phyloP scores from a whole-genome alignment of 805 yeast genomes.

The Wickerhamomyces xylosicus region DNA sequence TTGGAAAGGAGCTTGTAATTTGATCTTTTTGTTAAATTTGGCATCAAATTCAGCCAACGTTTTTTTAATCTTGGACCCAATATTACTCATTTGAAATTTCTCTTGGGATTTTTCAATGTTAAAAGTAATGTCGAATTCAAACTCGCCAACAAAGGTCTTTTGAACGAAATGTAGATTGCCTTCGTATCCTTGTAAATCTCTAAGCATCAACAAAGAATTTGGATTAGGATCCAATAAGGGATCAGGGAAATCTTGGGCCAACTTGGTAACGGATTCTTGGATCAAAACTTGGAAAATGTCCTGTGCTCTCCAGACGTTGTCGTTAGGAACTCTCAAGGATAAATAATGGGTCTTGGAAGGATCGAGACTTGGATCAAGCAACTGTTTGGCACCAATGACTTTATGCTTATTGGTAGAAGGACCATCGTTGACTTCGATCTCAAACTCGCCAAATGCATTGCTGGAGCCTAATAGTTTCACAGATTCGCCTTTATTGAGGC shows the following conservation, averaged over 20 bases:
- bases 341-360: slow-evolving; percentile 54
- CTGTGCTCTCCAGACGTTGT: slow-evolving; percentile 64
- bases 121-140: slow-evolving; percentile 65
- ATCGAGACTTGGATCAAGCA: slow-evolving; percentile 36
- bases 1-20: slow-evolving; percentile 45
- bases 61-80: slow-evolving; percentile 5
- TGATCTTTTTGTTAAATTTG: slow-evolving; percentile 42
- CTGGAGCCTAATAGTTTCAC: slow-evolving; percentile 41
- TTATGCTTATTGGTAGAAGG: slow-evolving; percentile 37
- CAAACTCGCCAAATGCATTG: slow-evolving; percentile 58
- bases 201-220: slow-evolving; percentile 39
- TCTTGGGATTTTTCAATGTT: slow-evolving; percentile 35
- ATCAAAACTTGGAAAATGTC: slow-evolving; percentile 64
- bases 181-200: slow-evolving; percentile 46
- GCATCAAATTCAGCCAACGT: slow-evolving; percentile 30
- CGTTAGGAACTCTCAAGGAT: slow-evolving; percentile 62
- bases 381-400: slow-evolving; percentile 14
- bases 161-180: slow-evolving; percentile 81
- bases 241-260: slow-evolving; percentile 20
- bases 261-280: slow-evolving; percentile 52
- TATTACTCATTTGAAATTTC: slow-evolving; percentile 25
- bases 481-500: slow-evolving; percentile 24
- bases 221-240: slow-evolving; percentile 21
- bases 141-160: slow-evolving; percentile 60
- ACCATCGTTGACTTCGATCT: slow-evolving; percentile 47